Evolutionary conservation across 2,329 filamentous ascomycete species (phyloP).

Genomic region (Talaromyces funiculosus): DNA sequence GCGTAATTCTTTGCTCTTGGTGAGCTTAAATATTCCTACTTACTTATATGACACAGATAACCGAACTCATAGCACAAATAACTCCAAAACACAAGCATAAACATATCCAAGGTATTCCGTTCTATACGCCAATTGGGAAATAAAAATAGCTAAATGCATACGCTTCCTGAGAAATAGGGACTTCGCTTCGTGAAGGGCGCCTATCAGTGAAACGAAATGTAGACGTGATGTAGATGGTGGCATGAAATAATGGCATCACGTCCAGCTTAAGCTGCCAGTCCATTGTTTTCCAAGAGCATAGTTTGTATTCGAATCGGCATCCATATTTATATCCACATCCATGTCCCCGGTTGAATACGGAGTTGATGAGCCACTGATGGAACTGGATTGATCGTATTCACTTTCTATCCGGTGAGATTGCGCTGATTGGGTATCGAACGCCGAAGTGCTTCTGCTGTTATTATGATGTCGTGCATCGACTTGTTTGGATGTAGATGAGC

Average conservation of each 20-base stretch:
- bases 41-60: neutral
- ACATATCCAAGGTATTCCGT: neutral
- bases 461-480: slow-evolving; percentile 19
- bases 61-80: neutral
- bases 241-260: slow-evolving; percentile 18
- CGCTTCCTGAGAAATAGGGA: neutral
- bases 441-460: slow-evolving; percentile 14
- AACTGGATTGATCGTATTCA: slow-evolving; percentile 15
- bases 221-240: neutral
- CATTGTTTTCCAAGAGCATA: slow-evolving; percentile 20
- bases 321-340: slow-evolving; percentile 26
- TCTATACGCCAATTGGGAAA: neutral
- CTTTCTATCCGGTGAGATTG: slow-evolving; percentile 12
- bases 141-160: neutral
- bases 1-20: neutral
- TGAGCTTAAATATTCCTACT: neutral
- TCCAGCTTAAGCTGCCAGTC: slow-evolving; percentile 29
- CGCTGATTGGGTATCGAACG: slow-evolving; percentile 4
- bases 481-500: slow-evolving; percentile 16
- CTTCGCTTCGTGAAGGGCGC: slow-evolving; percentile 6
- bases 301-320: slow-evolving; percentile 19
- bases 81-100: neutral
- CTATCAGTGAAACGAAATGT: neutral
- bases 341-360: slow-evolving; percentile 17
- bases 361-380: slow-evolving; percentile 21